Evolutionary conservation across 345 rosid species (phyloP), one percentile per base, ranked within the genome.

Genomic region (Anacardium occidentale): DNA sequence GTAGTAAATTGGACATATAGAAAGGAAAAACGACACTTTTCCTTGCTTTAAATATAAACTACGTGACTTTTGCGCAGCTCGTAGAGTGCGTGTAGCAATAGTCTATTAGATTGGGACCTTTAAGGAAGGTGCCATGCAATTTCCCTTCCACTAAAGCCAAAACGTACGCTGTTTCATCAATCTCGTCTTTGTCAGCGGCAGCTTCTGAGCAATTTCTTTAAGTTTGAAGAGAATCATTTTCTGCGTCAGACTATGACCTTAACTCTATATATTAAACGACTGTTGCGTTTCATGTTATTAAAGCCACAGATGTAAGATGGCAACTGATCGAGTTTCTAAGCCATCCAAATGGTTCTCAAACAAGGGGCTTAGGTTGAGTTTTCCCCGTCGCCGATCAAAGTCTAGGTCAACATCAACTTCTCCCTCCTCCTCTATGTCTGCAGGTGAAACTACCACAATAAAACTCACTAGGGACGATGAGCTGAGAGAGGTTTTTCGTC

Each of bases 401-500:
- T 72, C 79, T 20, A 54, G 67, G 25, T 76, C 79, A 14, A 56
- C 75, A 22, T 10, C 7, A 22, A 70, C 44, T 59, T 78, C 79
- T 50, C 69, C 77, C 3, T 7, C 1, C 10, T 74, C 81, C 21
- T 70, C 80, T 1, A 44, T 58, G 59, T 56, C 78, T 55, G 42
- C 66, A n/a, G 11, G 17, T 48, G 53, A 12, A 4, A 14, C 1
- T 11, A 21, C 42, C n/a, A 20, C 59, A 32, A 48, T 8, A 15
- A 53, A 26, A 7, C 10, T 17, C 34, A 4, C 76, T 2, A 81
- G 75, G 32, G 78, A 82, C 2, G 75, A 79, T 10, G 93, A 88
- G 73, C 75, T 92, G 3, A 78, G 60, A 61, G 70, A 80, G 47
- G 97, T 94, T 8, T 94, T 94, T 73, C 73, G 79, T 63, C 77